Evolutionary conservation across 768 basidiomycete species (phyloP), one percentile per base, ranked within the genome.

Genomic region (Mycena capillaripes): DNA sequence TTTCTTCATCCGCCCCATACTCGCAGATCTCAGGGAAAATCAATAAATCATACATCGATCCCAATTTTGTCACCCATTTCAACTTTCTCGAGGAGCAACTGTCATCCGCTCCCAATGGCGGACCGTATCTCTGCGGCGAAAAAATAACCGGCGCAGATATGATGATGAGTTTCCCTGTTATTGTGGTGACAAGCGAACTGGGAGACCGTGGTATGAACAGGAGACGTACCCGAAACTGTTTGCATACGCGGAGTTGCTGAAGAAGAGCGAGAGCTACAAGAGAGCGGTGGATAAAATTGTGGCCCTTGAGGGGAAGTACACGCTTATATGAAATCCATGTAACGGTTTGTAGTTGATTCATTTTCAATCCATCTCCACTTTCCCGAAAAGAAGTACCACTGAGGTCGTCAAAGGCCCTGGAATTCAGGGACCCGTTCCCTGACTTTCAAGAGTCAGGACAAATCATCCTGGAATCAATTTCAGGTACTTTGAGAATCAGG

Each of bases 211-310:
- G 59, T 27, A 42, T 71, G 34, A 61, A n/a, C 16, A 71, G 52
- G 67, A 65, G 36, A 57, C 56, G 21, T 63, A 69, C 52, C 70
- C 74, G 19, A 66, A 48, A 30, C 10, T 75, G 57, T 75, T 68
- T n/a, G 70, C 70, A 19, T 75, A 75, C 40, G 67, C 60, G 14
- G 66, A 67, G 46, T 11, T 60, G 50, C 34, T 74, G 30, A 34
- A 69, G 59, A 32, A 46, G 21, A 69, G 62, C 44, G 70, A 64
- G 40, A 60, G 66, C 29, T 74, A 68, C 25, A 64, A 71, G 58
- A 57, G 67, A 19, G 74, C 74, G 36, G 74, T 75, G 62, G 67
- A 69, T 3, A 71, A 71, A 56, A 69, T 75, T 60, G 56, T 75
- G 36, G 67, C 29, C 25, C 36, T 75, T 25, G 70, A 75, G 23